A percentile compares a stretch with the other conserved stretches of the same genome.
Evolutionary conservation across 1,284 basidiomycete species (phyloP).

Genomic region (Coniferiporia sulphurascens): DNA sequence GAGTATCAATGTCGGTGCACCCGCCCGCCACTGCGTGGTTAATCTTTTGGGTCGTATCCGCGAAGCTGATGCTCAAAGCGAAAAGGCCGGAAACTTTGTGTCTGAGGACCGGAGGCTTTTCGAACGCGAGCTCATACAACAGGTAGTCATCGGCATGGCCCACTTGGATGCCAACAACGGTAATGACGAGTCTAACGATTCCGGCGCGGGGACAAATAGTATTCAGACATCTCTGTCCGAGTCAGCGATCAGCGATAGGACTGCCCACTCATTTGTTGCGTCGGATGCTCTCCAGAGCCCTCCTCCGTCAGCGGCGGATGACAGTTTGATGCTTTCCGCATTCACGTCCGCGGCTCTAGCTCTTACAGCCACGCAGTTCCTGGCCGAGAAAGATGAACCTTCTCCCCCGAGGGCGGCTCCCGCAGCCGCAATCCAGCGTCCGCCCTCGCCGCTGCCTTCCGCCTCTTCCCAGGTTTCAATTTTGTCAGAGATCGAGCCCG

Average conservation of each 20-base stretch:
- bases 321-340: constrained; percentile 9
- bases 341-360: constrained; percentile 5
- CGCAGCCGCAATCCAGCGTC: constrained; percentile 12
- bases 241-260: background rate
- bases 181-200: constrained; percentile 24
- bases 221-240: constrained; percentile 17
- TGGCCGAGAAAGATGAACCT: constrained; percentile 10
- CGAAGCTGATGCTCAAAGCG: constrained; percentile 41
- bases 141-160: constrained; percentile 86
- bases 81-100: constrained; percentile 46
- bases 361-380: constrained; percentile 13
- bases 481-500: constrained; percentile 5
- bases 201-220: constrained; percentile 33
- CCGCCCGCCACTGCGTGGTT: constrained; percentile 75
- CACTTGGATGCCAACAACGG: constrained; percentile 55
- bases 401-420: background rate
- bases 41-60: constrained; percentile 67
- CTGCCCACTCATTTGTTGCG: background rate
- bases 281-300: background rate
- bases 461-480: background rate
- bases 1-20: constrained; percentile 68
- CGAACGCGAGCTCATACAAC: constrained; percentile 75
- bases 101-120: constrained; percentile 56
- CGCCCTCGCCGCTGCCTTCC: constrained; percentile 14
- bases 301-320: constrained; percentile 14